Evolutionary conservation across 805 yeast species (phyloP), one percentile per base, ranked within the genome.

Genomic region (Yarrowia porcina): DNA sequence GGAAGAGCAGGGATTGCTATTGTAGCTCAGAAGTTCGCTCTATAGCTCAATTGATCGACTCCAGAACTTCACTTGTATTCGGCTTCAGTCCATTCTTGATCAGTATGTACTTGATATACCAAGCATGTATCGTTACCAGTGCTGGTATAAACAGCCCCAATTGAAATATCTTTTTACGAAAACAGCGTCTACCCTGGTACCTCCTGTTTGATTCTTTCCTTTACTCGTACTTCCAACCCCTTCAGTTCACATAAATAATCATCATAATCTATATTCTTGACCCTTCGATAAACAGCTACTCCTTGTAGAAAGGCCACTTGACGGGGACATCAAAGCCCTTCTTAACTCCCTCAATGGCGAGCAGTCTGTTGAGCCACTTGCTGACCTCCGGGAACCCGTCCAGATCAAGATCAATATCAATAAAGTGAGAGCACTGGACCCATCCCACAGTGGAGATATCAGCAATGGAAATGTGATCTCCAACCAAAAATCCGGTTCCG

Each of bases 301-400:
- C 44, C 44, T 52, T 52, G 33, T 23, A 56, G n/a, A 39, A 41
- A 21, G 49, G 60, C 64, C 65, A 66, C 27, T 44, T 33, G 30
- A 38, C 18, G 27, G 72, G 71, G 13, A 65, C 69, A 64, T 67
- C 65, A 27, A 69, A 28, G 4, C 73, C 73, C 64, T 65, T 67
- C 56, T 63, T 38, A 17, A 90, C 96, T 2, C 91, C 90, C 13
- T 93, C 93, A 73, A 96, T 82, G 75, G 94, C 83, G 90, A 89
- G 86, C 91, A 90, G 87, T 69, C 84, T 85, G 73, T 89, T 87
- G 13, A 96, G 88, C 96, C 96, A 90, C 73, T 90, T 88, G 76
- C 87, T 87, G 57, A 90, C 92, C 72, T 87, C 89, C 44, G 83
- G 83, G 33, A 78, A 74, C 23, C 75, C 76, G 23, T 15, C 12